Conservation (phyloP, 2,329 filamentous ascomycete genomes). For the Cryphonectria parasitica region DNA sequence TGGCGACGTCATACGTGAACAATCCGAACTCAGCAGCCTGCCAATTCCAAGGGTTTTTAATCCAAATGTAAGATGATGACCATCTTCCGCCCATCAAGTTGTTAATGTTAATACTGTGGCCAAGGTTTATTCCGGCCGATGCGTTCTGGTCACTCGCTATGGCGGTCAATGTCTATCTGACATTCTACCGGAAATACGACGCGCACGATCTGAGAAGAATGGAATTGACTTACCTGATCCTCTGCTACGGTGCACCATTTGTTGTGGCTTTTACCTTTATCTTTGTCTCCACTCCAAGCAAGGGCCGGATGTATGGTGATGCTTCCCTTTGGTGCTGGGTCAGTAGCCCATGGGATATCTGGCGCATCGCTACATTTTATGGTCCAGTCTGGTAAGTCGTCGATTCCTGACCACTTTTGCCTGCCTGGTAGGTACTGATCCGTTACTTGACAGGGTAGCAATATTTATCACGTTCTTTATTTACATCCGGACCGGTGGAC, state of each 20-base stretch:
- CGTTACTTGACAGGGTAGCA: slow-evolving; percentile 51
- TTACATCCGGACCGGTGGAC: slow-evolving; percentile 66
- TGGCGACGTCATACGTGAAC: slow-evolving; percentile 64
- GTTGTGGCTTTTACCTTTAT: slow-evolving; percentile 70
- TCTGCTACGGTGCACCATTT: slow-evolving; percentile 75
- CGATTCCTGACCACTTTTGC: too few species aligned
- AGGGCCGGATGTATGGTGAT: slow-evolving; percentile 70
- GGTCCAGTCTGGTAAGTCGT: slow-evolving; percentile 65
- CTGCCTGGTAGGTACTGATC: neutral
- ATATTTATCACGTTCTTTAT: slow-evolving; percentile 66
- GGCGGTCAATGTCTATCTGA: slow-evolving; percentile 82
- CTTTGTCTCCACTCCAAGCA: slow-evolving; percentile 56
- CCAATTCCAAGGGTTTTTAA: slow-evolving; percentile 76
- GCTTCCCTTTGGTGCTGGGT: slow-evolving; percentile 86
- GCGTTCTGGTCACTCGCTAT: slow-evolving; percentile 79
- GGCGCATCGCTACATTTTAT: slow-evolving; percentile 77
- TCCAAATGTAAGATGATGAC: slow-evolving; percentile 74
- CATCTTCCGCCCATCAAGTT: neutral
- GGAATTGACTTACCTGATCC: slow-evolving; percentile 70
- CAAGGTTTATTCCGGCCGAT: slow-evolving; percentile 78
- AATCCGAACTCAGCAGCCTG: slow-evolving; percentile 57
- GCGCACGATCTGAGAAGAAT: slow-evolving; percentile 65
- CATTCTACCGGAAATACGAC: slow-evolving; percentile 76
- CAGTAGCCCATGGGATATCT: slow-evolving; percentile 66
- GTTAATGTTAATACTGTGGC: neutral